phyloP scores from a whole-genome alignment of 352 stramenopile species.

The Phytophthora cryptogea region DNA sequence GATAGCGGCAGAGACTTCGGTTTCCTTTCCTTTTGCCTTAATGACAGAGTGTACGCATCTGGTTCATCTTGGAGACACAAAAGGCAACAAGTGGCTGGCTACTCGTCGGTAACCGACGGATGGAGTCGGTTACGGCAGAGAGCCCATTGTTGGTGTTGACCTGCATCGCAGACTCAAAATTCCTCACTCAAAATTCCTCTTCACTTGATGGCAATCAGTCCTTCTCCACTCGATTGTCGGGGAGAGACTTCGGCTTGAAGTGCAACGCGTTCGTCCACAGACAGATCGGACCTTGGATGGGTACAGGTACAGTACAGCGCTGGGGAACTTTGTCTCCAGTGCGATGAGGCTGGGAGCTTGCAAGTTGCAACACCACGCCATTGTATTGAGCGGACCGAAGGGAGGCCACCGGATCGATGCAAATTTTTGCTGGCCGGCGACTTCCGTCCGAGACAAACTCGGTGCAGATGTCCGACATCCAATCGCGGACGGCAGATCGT shows the following conservation, averaged over 20 bases:
- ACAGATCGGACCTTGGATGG: background rate
- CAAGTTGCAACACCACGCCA: background rate
- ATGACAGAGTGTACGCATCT: no score
- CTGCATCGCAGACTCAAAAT: background rate
- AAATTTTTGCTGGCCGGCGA: background rate
- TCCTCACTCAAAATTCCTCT: background rate
- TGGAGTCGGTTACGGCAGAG: constrained; percentile 22
- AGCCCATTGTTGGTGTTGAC: background rate
- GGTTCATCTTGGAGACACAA: constrained; percentile 13
- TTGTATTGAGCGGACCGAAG: background rate
- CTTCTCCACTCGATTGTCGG: background rate
- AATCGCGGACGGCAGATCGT: background rate
- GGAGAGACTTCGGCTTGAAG: background rate
- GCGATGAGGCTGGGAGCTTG: background rate
- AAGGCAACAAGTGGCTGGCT: constrained; percentile 3
- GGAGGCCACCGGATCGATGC: background rate
- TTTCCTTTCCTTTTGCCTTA: constrained; percentile 29
- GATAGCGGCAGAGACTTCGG: constrained; percentile 27
- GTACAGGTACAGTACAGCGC: background rate
- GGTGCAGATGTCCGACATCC: constrained; percentile 10
- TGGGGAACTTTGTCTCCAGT: background rate
- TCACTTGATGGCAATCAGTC: background rate
- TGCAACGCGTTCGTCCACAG: background rate
- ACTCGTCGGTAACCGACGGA: constrained; percentile 1
- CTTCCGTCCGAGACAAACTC: constrained; percentile 12